phyloP scores from a whole-genome alignment of 2,329 filamentous ascomycete species.

The Clonostachys rhizophaga region DNA sequence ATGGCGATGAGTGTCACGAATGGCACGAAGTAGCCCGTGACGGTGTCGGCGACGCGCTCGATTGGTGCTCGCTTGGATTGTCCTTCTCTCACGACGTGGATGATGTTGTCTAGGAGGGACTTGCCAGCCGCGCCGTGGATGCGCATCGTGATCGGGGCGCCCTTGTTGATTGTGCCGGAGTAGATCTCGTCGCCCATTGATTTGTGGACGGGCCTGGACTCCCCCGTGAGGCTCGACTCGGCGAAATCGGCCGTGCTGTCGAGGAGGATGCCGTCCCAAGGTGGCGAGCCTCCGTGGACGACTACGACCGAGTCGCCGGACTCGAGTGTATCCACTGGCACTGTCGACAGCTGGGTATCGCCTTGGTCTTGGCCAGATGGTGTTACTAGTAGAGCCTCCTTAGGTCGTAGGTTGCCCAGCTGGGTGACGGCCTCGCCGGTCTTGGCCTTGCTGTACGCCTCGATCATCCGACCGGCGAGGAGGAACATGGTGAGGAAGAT shows the following conservation, averaged over 20 bases:
- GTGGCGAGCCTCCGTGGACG: conserved; percentile 75
- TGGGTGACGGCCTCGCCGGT: conserved; percentile 82
- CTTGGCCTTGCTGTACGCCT: conserved; percentile 88
- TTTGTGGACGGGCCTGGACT: conserved; percentile 66
- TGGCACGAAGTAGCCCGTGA: conserved; percentile 76
- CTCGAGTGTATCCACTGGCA: conserved; percentile 67
- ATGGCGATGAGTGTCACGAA: conserved; percentile 66
- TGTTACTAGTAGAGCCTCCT: conserved; percentile 66
- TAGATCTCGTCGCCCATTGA: conserved; percentile 58
- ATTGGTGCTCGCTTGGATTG: conserved; percentile 73
- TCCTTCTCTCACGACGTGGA: conserved; percentile 71
- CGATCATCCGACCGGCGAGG: conserved; percentile 67
- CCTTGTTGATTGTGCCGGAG: conserved; percentile 72
- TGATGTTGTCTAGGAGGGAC: conserved; percentile 78
- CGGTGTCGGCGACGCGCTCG: conserved; percentile 66
- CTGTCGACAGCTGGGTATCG: conserved; percentile 27
- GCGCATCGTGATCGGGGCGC: conserved; percentile 53
- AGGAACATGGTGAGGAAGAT: conserved; percentile 90
- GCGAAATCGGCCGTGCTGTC: conserved; percentile 68
- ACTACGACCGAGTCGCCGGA: conserved; percentile 71
- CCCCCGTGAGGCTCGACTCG: conserved; percentile 84
- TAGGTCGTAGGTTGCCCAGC: conserved; percentile 72
- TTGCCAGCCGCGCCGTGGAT: conserved; percentile 62
- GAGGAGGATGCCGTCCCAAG: conserved; percentile 71
- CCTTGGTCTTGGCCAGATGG: conserved; percentile 27